Base-by-base conservation (phyloP, 1,139 yeast species). In the Schizosaccharomyces versatilis region DNA sequence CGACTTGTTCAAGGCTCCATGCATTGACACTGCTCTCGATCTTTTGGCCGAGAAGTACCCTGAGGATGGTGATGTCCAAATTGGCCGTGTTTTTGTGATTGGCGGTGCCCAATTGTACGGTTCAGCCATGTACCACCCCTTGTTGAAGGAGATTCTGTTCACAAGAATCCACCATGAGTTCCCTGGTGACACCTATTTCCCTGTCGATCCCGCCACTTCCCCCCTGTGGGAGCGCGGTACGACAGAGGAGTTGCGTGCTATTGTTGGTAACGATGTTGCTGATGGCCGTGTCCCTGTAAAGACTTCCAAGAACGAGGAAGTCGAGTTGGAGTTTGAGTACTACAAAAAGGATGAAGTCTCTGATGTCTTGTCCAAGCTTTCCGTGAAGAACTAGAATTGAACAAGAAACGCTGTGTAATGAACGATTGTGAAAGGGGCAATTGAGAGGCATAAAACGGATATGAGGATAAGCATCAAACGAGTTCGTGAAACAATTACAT, bases 61-160 rank as follows among this genome's bases (percentile, higher is more conserved):
- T 19, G 56, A 51, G n/a, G 32, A 44, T 14, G 32, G 36, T 14
- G 49, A 44, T n/a, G 32, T 44, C 38, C 53, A 44, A 9, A 47
- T 55, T 36, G 55, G 55, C 48, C 24, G 77, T 56, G 72, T 88
- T 1, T 90, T 80, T 64, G 73, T 93, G 41, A 90, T 90, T 60
- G 99, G 99, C 2, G 99, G 99, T 0, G 90, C 93, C 1, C 90
- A 88, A 65, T 71, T 90, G 7, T 90, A 90, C 68, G 74, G 76
- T 55, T 72, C 77, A 49, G 73, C 78, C 36, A 65, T 80, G 38
- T 61, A 69, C 0, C 73, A 71, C 54, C 68, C 68, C 0, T 56
- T 69, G 5, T 76, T 81, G 0, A 74, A 76, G 54, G 73, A 78
- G 47, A 68, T 90, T 54, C 71, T 86, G 39, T 67, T 90, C n/a